Evolutionary conservation across 148 eudicot species (phyloP).

Genomic region (Rhododendron simsii): DNA sequence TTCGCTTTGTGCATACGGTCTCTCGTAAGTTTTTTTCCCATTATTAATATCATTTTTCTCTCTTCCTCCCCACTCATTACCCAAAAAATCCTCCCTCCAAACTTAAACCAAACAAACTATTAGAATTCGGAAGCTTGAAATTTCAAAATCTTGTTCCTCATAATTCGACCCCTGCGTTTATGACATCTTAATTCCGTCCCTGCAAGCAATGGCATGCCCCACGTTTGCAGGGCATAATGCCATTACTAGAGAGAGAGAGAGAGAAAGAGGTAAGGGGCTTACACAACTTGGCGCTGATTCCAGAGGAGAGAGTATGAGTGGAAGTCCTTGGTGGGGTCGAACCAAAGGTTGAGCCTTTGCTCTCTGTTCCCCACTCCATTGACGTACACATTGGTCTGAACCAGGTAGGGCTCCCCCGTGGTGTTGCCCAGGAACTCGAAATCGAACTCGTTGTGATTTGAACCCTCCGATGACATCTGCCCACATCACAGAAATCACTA

Average conservation of each 20-base stretch:
- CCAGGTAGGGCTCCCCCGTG: constrained; percentile 78
- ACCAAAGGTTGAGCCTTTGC: constrained; percentile 81
- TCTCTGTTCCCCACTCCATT: constrained; percentile 88
- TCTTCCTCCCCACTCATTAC: too few relatives aligned
- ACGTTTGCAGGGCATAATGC: not conserved
- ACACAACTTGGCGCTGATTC: constrained; percentile 83
- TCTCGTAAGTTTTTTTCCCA: too few relatives aligned
- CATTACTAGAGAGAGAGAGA: not conserved
- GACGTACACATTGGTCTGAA: constrained; percentile 77
- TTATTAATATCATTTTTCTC: too few relatives aligned
- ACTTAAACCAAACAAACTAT: too few relatives aligned
- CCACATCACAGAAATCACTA: not conserved
- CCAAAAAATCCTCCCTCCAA: too few relatives aligned
- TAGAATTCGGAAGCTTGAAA: too few relatives aligned
- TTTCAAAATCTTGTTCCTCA: too few relatives aligned
- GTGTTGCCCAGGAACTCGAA: constrained; percentile 89
- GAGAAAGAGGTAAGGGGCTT: constrained; percentile 19
- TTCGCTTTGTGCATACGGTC: too few relatives aligned
- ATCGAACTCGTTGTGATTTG: constrained; percentile 82
- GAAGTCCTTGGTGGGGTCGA: constrained; percentile 73
- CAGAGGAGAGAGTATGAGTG: constrained; percentile 68
- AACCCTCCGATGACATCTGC: constrained; percentile 91
- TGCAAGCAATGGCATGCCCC: not conserved
- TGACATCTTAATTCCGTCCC: too few relatives aligned
- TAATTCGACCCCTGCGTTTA: too few relatives aligned